Conservation (phyloP, 768 basidiomycete species). For the Calocera cornea region DNA sequence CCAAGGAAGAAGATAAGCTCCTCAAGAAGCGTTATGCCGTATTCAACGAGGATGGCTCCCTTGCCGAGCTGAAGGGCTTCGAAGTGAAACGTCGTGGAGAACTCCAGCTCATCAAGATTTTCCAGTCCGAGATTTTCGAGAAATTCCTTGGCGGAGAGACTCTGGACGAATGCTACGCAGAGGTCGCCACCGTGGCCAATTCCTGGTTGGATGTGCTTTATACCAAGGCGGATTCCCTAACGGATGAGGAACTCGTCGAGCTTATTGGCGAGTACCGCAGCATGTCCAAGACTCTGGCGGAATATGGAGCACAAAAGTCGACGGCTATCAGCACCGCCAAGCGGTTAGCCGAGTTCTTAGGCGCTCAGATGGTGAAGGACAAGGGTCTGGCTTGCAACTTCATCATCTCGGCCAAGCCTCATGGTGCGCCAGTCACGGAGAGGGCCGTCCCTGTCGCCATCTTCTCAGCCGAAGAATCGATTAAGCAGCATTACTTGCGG, state of each 20-base stretch:
- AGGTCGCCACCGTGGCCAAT: conserved; percentile 84
- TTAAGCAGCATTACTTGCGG: conserved; percentile 80
- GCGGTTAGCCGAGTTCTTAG: conserved; percentile 90
- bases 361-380: conserved; percentile 98
- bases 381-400: conserved; percentile 98
- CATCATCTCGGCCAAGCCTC: conserved; percentile 89
- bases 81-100: conserved; percentile 97
- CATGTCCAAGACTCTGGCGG: conserved; percentile 92
- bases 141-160: conserved; percentile 89
- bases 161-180: conserved; percentile 88
- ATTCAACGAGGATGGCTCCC: conserved; percentile 90
- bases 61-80: conserved; percentile 98
- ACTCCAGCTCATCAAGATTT: conserved; percentile 96
- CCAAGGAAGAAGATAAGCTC: conserved; percentile 97
- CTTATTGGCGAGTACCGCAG: conserved; percentile 97
- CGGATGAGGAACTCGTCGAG: conserved; percentile 87
- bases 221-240: conserved; percentile 67
- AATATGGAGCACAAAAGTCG: conserved; percentile 93
- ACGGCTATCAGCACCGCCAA: conserved; percentile 95
- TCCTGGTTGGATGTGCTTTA: conserved; percentile 96
- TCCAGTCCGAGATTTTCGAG: conserved; percentile 97
- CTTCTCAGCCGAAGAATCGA: conserved; percentile 84
- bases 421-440: conserved; percentile 90
- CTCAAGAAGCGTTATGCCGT: conserved; percentile 98
- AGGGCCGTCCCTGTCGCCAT: conserved; percentile 94